Evolutionary conservation across 257 asterid genomes (phyloP), one percentile per base, ranked within the genome.

Genomic region (Coffea eugenioides): DNA sequence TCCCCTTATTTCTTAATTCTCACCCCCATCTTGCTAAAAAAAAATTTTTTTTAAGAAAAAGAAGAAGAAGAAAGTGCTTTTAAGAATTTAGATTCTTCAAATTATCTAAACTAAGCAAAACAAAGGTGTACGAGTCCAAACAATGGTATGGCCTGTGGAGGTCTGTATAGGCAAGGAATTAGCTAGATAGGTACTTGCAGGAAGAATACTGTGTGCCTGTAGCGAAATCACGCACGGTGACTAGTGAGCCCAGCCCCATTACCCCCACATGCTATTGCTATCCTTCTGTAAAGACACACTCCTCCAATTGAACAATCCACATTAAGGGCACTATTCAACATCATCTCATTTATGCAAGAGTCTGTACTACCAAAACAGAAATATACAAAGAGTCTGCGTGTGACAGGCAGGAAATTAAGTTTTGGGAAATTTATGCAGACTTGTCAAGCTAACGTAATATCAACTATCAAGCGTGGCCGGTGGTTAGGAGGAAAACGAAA

Each of bases 231-330:
- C 21, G 69, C 43, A 41, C 21, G 69, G 45, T 66, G 74, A 27
- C 62, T 9, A 51, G n/a, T 31, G n/a, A 48, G 79, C 14, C 51
- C 8, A 1, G 54, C 25, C 51, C 3, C 54, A 69, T 69, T 39
- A 5, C 14, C 69, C 75, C 62, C 81, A 69, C 59, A 61, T 78
- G 76, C 73, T n/a, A 41, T 69, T 78, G 76, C 73, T n/a, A 41
- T 69, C 88, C 87, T 70, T 77, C 91, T 90, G 94, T 90, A 89
- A 89, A 89, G 90, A 84, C 83, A 76, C 76, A 64, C 83, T 27
- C 46, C 80, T 83, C 62, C 62, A 14, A 49, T 78, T 76, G 79
- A 72, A 77, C 82, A 74, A 90, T 68, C 75, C 82, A 90, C 89
- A 82, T 90, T 39, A 85, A 82, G 39, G 67, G 36, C 80, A 76